Evolutionary conservation across 768 basidiomycete genomes (phyloP), one percentile per base, ranked within the genome.

Genomic region (Candolleomyces eurysporus): DNA sequence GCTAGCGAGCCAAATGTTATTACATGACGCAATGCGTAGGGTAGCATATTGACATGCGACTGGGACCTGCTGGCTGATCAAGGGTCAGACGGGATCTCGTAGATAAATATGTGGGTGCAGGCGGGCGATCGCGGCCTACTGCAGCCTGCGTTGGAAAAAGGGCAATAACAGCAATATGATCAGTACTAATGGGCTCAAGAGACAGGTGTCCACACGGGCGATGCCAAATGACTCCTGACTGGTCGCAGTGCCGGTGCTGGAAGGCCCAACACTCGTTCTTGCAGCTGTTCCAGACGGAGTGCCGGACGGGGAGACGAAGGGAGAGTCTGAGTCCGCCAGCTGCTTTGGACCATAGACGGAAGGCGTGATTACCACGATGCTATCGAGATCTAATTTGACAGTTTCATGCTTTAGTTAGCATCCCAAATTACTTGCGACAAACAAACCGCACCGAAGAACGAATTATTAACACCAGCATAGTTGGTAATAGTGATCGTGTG

Each of bases 351-450:
- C 75, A 59, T 80, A 82, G 13, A 63, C 66, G 5, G 78, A 78
- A 7, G 79, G 79, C 8, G 79, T 73, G 19, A 74, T 75, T 6
- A 79, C 72, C 11, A 80, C 76, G 42, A 82, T 76, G 61, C 76
- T 78, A 55, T 82, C 79, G 52, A 81, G 63, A 69, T 82, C 79
- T 79, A 62, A 36, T 36, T 36, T 21, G 21, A 39, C 40, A 5
- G 40, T 17, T 36, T 36, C 22, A 26, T 45, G 16, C 11, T 45
- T 62, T 10, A 46, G 13, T 31, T 19, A 40, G 2, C 45, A 40
- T 22, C 14, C 14, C 43, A 36, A 61, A 8, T 58, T 14, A 11
- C 8, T 48, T 45, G 10, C 32, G 42, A 48, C 22, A 26, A 53
- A 30, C 48, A 19, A 7, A 60, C 73, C 45, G 4, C 48, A 80